These are phyloP conservation scores for Delonix regia DNA, from an alignment of 306 rosid genomes.

Conservation along the genomic window DNA sequence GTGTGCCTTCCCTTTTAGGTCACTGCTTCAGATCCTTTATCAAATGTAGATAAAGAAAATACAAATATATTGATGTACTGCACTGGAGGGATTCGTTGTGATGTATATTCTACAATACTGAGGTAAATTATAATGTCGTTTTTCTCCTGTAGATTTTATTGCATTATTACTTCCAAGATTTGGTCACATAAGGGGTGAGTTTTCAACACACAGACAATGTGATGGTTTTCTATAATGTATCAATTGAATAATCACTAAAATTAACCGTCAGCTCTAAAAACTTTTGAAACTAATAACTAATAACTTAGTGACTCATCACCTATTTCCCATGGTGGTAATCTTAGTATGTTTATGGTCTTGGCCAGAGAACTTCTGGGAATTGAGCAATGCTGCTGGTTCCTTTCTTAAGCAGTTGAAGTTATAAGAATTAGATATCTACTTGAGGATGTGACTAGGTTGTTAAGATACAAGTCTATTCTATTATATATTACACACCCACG, in stretches of 20 bases:
- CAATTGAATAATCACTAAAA: conserved; percentile 5
- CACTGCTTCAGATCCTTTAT: conserved; percentile 77
- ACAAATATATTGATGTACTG: conserved; percentile 88
- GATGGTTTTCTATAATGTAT: not conserved
- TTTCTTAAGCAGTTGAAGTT: conserved; percentile 3
- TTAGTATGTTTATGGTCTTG: not conserved
- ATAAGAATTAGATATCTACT: not conserved
- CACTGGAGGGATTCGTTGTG: conserved; percentile 95
- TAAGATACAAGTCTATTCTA: not conserved
- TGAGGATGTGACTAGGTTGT: not conserved
- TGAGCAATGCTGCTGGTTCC: not conserved
- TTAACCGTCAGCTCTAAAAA: not conserved
- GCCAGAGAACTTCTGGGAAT: not conserved
- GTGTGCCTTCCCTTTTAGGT: conserved; percentile 51
- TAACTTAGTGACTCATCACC: not conserved
- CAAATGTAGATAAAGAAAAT: conserved; percentile 67
- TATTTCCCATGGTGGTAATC: not conserved
- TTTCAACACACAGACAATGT: not conserved
- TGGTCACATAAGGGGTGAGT: not conserved
- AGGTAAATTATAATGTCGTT: conserved; percentile 53
- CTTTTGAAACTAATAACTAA: not conserved
- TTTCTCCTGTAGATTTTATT: not conserved
- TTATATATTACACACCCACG: not conserved
- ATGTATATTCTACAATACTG: conserved; percentile 81
- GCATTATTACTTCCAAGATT: not conserved